These are phyloP conservation scores for Penicillium sp. DNA, from an alignment of 2,329 filamentous ascomycete genomes.

Conservation along the genomic window DNA sequence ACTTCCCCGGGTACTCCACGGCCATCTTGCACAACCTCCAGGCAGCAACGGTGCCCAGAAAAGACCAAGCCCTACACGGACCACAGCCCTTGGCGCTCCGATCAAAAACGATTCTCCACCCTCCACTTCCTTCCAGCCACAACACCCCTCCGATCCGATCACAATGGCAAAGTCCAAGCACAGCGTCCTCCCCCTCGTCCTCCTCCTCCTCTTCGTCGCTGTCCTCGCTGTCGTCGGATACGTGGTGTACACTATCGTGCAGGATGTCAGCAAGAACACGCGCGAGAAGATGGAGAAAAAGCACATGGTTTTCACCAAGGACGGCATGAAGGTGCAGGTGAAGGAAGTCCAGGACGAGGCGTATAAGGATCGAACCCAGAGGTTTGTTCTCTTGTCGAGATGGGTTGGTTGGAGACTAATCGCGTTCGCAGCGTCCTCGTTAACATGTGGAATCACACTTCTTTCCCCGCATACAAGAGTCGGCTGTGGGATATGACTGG, in stretches of 20 bases:
- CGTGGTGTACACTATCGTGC: slow-evolving; percentile 57
- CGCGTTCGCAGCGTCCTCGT: slow-evolving; percentile 42
- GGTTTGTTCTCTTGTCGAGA: slow-evolving; percentile 31
- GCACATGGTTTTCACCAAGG: slow-evolving; percentile 59
- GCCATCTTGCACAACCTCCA: background rate
- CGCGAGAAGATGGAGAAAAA: slow-evolving; percentile 63
- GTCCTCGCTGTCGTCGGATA: slow-evolving; percentile 55
- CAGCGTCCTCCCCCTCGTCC: slow-evolving; percentile 55
- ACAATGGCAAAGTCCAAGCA: slow-evolving; percentile 20
- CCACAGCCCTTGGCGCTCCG: background rate
- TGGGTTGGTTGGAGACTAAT: background rate
- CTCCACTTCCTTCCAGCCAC: background rate
- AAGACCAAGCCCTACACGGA: background rate
- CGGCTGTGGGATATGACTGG: slow-evolving; percentile 42
- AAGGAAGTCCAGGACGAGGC: slow-evolving; percentile 58
- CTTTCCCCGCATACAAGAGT: slow-evolving; percentile 48
- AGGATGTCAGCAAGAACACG: slow-evolving; percentile 58
- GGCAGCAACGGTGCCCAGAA: background rate
- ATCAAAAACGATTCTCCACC: background rate
- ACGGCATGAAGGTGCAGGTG: slow-evolving; percentile 61
- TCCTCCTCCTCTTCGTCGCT: slow-evolving; percentile 55
- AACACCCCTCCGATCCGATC: background rate
- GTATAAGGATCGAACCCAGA: slow-evolving; percentile 60
- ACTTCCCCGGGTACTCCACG: background rate
- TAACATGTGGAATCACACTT: slow-evolving; percentile 50